These are phyloP conservation scores for Agarophyton chilense DNA, from an alignment of 23 red algal species.

Conservation along the genomic window DNA sequence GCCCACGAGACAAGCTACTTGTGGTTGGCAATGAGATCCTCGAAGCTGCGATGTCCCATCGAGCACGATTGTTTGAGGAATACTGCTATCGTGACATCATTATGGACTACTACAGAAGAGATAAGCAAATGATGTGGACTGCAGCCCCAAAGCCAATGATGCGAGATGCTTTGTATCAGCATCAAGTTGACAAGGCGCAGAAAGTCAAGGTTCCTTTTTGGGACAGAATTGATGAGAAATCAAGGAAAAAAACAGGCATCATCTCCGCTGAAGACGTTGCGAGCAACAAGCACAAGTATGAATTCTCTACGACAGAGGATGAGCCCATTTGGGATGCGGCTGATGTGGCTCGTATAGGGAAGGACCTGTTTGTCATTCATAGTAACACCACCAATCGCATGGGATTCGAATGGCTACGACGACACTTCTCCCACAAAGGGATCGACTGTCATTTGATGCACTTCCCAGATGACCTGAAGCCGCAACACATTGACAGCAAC, in stretches of 20 bases:
- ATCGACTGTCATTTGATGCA: conserved; percentile 32
- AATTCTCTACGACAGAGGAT: conserved; percentile 25
- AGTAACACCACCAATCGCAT: conserved; percentile 45
- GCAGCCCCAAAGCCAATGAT: conserved; percentile 45
- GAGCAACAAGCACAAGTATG: conserved; percentile 5
- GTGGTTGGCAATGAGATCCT: conserved; percentile 29
- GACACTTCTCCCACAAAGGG: conserved; percentile 14
- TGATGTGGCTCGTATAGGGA: conserved; percentile 21
- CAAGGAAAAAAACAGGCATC: neutral
- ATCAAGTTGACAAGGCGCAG: neutral
- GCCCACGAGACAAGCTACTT: conserved; percentile 46
- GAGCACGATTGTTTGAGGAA: conserved; percentile 35
- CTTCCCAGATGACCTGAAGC: conserved; percentile 38
- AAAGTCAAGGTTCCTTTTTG: conserved; percentile 19
- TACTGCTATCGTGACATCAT: conserved; percentile 44
- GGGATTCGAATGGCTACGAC: conserved; percentile 39
- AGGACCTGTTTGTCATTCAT: conserved; percentile 19
- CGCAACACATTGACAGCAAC: conserved; percentile 47
- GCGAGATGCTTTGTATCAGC: conserved; percentile 27
- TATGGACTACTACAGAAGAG: conserved; percentile 29
- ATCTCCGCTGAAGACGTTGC: conserved; percentile 9
- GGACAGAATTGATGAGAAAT: conserved; percentile 13
- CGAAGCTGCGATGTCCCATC: conserved; percentile 17
- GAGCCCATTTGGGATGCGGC: conserved; percentile 51
- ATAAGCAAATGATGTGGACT: conserved; percentile 41